Conservation (phyloP, 345 rosid genomes). For the Cardamine occulta region DNA sequence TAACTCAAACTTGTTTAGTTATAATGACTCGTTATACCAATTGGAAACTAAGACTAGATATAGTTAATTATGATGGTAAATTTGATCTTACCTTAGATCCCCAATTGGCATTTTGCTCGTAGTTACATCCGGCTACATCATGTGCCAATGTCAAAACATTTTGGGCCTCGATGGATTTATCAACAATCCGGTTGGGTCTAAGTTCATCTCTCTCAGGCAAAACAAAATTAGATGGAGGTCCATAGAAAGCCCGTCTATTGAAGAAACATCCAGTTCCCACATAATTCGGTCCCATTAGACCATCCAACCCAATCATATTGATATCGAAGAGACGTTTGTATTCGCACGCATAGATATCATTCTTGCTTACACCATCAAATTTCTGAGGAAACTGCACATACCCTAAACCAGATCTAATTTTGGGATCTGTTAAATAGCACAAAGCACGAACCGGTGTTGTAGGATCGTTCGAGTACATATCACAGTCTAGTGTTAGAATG, state of each 20-base stretch:
- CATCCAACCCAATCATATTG: constrained; percentile 55
- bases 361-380: constrained; percentile 52
- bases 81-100: constrained; percentile 57
- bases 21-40: background rate
- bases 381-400: constrained; percentile 75
- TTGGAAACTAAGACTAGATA: background rate
- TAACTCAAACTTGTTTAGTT: too few species aligned
- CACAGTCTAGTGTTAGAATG: constrained; percentile 71
- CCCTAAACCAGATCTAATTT: constrained; percentile 28
- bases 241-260: constrained; percentile 55
- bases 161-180: constrained; percentile 38
- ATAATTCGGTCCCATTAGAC: constrained; percentile 50
- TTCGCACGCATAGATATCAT: constrained; percentile 58
- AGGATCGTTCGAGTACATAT: constrained; percentile 76
- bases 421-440: constrained; percentile 57
- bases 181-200: constrained; percentile 27
- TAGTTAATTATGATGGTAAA: background rate
- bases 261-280: constrained; percentile 72
- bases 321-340: constrained; percentile 45
- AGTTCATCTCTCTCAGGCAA: constrained; percentile 50
- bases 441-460: constrained; percentile 51
- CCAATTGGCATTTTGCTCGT: constrained; percentile 63
- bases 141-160: constrained; percentile 48
- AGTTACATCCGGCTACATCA: constrained; percentile 55
- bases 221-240: constrained; percentile 41